Base-by-base conservation (phyloP, 495 filamentous ascomycete species). In the Recurvomyces mirabilis region DNA sequence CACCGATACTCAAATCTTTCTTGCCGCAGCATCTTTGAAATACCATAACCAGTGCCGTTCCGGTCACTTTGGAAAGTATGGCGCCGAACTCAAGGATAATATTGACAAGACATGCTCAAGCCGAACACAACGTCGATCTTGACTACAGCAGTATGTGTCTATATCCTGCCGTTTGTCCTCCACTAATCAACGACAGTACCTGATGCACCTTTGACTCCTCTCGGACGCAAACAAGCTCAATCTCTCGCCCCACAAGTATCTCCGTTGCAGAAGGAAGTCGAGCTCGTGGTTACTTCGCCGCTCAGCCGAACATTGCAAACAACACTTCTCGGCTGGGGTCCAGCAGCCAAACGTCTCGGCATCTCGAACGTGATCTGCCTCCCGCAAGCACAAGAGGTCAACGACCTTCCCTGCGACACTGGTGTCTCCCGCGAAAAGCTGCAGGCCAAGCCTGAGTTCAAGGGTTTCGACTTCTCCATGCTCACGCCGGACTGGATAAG, bases 331-430 rank as follows among this genome's bases (percentile, higher is more conserved):
- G 46, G 39, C 37, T 53, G 33, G 32, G 40, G 13, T 12, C 45
- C 44, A 4, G 51, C 44, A 2, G 28, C 49, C 20, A 5, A 44
- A 18, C 51, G 51, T 21, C 34, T 49, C 11, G 51, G 51, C 19
- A 14, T 40, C 28, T 10, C 26, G 7, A 45, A 49, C 5, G 39
- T 53, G 1, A 23, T 45, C 14, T 40, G 38, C 24, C 33, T 53
- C 4, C 51, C 51, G 5, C 38, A 43, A 22, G 45, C 46, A n/a
- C 51, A 53, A 20, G 51, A 53, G 33, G 50, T 50, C 51, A 53
- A 53, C 46, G 46, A 49, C 30, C 22, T 44, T n/a, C 51, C 51
- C 9, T 53, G 51, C 36, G 51, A 53, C 20, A 53, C 51, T 17
- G 51, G 51, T 23, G 11, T 5, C 6, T 24, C 44, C 1, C n/a